Evolutionary conservation across 129 eudicot genomes (phyloP).

Genomic region (Saposhnikovia divaricata): DNA sequence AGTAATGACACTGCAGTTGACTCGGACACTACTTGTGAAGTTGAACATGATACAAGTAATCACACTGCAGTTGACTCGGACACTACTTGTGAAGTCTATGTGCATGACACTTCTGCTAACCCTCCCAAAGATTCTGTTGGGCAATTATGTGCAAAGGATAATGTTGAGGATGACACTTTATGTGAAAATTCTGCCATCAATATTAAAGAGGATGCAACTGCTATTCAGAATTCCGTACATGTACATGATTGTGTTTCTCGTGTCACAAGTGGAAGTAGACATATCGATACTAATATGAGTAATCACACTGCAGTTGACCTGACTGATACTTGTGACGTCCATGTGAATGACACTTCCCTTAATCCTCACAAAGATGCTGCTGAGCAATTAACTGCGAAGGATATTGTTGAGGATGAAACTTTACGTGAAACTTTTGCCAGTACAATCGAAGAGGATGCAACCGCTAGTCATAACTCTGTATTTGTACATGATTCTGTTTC

Average conservation of each 20-base stretch:
- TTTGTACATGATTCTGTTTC: conserved; percentile 7
- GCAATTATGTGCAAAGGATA: background rate
- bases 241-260: conserved; percentile 6
- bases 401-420: conserved; percentile 3
- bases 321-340: background rate
- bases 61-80: background rate
- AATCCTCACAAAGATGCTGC: background rate
- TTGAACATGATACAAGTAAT: background rate
- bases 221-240: background rate
- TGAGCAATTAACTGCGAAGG: background rate
- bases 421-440: conserved; percentile 10
- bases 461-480: background rate
- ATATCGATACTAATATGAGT: background rate
- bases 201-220: background rate
- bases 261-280: background rate
- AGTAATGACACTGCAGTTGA: background rate
- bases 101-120: background rate
- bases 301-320: background rate
- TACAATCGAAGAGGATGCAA: conserved; percentile 1
- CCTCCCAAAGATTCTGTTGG: background rate
- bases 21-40: background rate
- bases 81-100: background rate
- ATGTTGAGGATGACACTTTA: background rate
- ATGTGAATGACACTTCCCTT: background rate
- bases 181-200: background rate